Conservation (phyloP, 2,329 filamentous ascomycete genomes). For the Fusarium longipes region DNA sequence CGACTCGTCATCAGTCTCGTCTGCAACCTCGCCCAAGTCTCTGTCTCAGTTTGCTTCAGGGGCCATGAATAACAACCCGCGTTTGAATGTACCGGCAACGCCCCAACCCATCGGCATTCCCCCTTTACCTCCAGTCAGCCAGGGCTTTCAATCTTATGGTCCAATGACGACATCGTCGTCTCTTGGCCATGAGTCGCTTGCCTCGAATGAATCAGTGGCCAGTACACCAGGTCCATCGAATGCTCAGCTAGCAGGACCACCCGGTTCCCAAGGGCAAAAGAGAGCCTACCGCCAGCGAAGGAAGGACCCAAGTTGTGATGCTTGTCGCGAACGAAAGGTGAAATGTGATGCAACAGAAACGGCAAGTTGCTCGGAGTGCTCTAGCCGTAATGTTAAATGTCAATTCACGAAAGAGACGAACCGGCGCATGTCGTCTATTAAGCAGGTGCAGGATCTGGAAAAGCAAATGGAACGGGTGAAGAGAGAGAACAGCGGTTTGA, state of each 20-base stretch:
- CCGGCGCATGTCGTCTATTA: constrained; percentile 97
- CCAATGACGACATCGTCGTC: constrained; percentile 61
- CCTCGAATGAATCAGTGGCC: constrained; percentile 67
- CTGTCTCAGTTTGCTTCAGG: constrained; percentile 64
- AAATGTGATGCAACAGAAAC: constrained; percentile 98
- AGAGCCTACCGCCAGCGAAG: constrained; percentile 92
- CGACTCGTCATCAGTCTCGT: constrained; percentile 73
- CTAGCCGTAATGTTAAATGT: constrained; percentile 94
- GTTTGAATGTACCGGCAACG: constrained; percentile 61
- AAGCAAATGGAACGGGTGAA: constrained; percentile 86
- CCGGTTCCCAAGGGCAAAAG: constrained; percentile 77
- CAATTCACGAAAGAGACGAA: constrained; percentile 99
- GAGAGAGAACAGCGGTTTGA: constrained; percentile 81
- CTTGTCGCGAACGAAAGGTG: constrained; percentile 86
- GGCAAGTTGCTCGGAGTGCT: constrained; percentile 96
- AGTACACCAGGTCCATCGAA: constrained; percentile 62
- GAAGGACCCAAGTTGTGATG: constrained; percentile 98
- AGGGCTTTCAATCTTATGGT: constrained; percentile 65
- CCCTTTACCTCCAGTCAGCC: constrained; percentile 60
- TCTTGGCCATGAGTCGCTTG: constrained; percentile 69
- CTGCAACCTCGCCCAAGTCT: constrained; percentile 68
- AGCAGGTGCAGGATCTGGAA: constrained; percentile 97
- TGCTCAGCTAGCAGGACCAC: constrained; percentile 54
- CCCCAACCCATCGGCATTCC: constrained; percentile 66
- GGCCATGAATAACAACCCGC: constrained; percentile 63